Percentiles rank a stretch among this genome's conserved stretches.
Evolutionary conservation across 352 stramenopile species (phyloP).

Genomic region (Phytophthora pistaciae): DNA sequence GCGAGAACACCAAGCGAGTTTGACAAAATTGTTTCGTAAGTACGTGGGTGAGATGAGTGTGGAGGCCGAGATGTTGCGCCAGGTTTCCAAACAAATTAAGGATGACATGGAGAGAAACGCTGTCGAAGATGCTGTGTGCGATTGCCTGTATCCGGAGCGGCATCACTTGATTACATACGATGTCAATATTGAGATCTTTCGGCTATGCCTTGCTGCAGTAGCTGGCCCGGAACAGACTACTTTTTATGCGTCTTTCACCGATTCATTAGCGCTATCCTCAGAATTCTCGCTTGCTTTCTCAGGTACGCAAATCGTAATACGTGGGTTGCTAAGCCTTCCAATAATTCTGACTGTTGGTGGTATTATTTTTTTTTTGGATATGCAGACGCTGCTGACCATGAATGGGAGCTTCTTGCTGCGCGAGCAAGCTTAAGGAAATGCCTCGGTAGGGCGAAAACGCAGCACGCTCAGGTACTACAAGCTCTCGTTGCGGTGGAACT

Average conservation of each 20-base stretch:
- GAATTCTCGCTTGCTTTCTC: constrained; percentile 58
- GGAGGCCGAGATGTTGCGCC: constrained; percentile 38
- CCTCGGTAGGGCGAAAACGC: constrained; percentile 38
- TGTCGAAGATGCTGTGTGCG: constrained; percentile 44
- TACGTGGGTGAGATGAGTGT: constrained; percentile 57
- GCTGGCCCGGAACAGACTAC: constrained; percentile 37
- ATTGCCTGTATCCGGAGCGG: constrained; percentile 59
- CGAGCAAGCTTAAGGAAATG: constrained; percentile 46
- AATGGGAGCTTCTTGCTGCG: constrained; percentile 60
- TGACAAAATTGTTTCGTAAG: constrained; percentile 47
- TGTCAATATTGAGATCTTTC: constrained; percentile 48
- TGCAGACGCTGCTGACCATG: constrained; percentile 47
- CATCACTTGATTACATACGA: constrained; percentile 37
- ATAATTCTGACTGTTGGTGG: constrained; percentile 2
- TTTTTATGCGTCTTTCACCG: constrained; percentile 44
- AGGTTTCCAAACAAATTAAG: constrained; percentile 35
- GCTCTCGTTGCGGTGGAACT: constrained; percentile 55
- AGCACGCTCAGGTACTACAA: constrained; percentile 42
- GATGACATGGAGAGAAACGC: constrained; percentile 25
- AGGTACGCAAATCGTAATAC: constrained; percentile 29
- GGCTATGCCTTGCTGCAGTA: constrained; percentile 43
- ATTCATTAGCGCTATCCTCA: constrained; percentile 40
- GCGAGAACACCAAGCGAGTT: constrained; percentile 14
- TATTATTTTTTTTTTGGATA: neutral
- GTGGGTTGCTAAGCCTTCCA: neutral